Base-by-base conservation (phyloP, 768 basidiomycete species). In the Cytidiella melzeri region DNA sequence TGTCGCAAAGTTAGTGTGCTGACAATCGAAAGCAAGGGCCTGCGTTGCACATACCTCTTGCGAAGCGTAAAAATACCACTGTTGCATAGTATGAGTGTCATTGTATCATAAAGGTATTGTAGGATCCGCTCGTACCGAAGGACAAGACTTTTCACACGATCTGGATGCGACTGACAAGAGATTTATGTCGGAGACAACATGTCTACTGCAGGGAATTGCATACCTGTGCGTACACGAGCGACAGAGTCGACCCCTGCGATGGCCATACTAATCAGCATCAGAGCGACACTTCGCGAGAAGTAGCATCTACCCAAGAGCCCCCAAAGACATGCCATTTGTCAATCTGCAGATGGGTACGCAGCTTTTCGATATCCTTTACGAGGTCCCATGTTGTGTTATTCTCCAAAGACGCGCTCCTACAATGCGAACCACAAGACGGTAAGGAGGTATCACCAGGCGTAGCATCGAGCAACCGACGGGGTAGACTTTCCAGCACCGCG, bases 371-470 rank as follows among this genome's bases (percentile, higher is more conserved):
- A 61, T 97, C 94, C 55, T 79, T 85, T 21, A 97, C 91, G 37
- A 95, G 80, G 61, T 92, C 85, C 90, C 89, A 92, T 4, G 93
- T 96, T 2, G 92, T 96, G 66, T 97, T 97, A 44, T 92, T 84
- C 56, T 88, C 84, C 1, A 84, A 66, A 26, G 66, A 84, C 6
- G 92, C 92, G 48, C 63, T 76, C 66, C 88, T 92, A 57, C 18
- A 48, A n/a, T 50, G 41, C 44, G 54, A 34, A 7, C 45, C 38
- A 46, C 10, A 45, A 47, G 38, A n/a, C n/a, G n/a, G n/a, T n/a
- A n/a, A n/a, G n/a, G n/a, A n/a, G n/a, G n/a, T n/a, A n/a, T n/a
- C n/a, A n/a, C n/a, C n/a, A n/a, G n/a, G n/a, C n/a, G n/a, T n/a
- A n/a, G n/a, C n/a, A n/a, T n/a, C n/a, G n/a, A n/a, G n/a, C n/a